Evolutionary conservation across 2,329 filamentous ascomycete species (phyloP).

Genomic region (Aspergillus texensis): DNA sequence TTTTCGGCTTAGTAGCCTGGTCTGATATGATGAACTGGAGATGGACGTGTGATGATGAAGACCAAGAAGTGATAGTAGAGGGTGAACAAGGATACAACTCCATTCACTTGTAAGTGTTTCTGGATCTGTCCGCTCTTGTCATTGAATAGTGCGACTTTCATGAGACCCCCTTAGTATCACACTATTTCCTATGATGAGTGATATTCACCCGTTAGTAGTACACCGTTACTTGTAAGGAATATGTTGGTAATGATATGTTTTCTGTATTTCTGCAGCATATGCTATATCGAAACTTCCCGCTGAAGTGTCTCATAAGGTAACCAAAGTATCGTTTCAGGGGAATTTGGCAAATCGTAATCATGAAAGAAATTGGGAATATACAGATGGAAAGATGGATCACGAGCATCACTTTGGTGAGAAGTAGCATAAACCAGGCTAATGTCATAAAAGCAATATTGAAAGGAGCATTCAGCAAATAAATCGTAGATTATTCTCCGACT

Average conservation of each 20-base stretch:
- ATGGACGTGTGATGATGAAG: not conserved
- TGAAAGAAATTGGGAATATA: not conserved
- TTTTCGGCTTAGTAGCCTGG: no score
- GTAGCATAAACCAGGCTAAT: not conserved
- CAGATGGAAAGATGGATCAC: not conserved
- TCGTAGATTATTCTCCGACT: conserved; percentile 30
- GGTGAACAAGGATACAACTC: not conserved
- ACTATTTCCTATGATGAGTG: not conserved
- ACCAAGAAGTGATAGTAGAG: not conserved
- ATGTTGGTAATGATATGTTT: not conserved
- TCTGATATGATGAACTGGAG: not conserved
- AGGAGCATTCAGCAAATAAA: not conserved
- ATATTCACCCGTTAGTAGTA: not conserved
- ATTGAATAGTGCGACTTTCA: no score
- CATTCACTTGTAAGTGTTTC: not conserved
- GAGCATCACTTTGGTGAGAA: not conserved
- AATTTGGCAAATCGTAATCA: not conserved
- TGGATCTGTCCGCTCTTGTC: no score
- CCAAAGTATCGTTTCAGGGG: not conserved
- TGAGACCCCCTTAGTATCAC: not conserved
- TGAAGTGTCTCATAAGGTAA: no score
- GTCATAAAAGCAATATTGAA: not conserved
- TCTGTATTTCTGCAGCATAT: not conserved
- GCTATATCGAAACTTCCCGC: not conserved
- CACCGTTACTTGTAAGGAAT: not conserved